phyloP scores from a whole-genome alignment of 257 asterid species.

The Ophiorrhiza pumila region DNA sequence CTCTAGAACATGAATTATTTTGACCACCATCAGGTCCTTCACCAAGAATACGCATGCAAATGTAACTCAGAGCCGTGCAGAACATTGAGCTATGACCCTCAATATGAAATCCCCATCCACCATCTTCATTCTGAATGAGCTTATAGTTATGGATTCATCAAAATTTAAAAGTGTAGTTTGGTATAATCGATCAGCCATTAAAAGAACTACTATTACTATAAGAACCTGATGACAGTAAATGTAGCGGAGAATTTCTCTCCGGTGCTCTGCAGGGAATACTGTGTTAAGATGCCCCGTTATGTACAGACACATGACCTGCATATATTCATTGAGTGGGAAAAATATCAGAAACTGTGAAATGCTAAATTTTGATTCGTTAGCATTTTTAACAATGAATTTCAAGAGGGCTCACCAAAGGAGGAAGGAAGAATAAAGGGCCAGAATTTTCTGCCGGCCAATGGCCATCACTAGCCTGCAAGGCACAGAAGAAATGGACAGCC shows the following conservation, averaged over 20 bases:
- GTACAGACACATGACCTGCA: constrained; percentile 30
- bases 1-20: constrained; percentile 23
- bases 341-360: background rate
- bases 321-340: background rate
- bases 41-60: constrained; percentile 35
- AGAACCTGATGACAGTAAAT: constrained; percentile 30
- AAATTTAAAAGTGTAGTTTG: too few species aligned
- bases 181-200: too few species aligned
- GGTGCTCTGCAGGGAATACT: constrained; percentile 22
- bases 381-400: background rate
- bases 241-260: constrained; percentile 28
- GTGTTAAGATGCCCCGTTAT: constrained; percentile 28
- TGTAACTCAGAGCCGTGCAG: constrained; percentile 30
- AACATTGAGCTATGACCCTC: constrained; percentile 48
- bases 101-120: constrained; percentile 48
- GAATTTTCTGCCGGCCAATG: constrained; percentile 65
- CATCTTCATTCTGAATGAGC: constrained; percentile 37
- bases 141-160: too few species aligned
- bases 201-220: background rate
- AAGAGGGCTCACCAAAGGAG: background rate
- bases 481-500: constrained; percentile 61
- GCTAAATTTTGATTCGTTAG: background rate
- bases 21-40: constrained; percentile 27
- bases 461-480: constrained; percentile 79
- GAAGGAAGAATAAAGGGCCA: background rate